Conservation (phyloP, 257 asterid genomes). For the Solanum medicagineum region DNA sequence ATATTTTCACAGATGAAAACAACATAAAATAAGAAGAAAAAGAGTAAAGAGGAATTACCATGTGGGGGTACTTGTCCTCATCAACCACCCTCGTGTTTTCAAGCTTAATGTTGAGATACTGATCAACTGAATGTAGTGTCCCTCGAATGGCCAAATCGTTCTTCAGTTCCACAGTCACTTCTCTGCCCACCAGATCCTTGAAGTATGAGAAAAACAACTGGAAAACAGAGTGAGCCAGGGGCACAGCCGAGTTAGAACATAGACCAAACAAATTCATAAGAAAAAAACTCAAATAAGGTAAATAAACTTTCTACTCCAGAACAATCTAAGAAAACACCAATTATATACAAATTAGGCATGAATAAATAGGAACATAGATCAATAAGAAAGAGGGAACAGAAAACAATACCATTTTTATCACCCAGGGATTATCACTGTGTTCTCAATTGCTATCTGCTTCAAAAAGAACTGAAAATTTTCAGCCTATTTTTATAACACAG, state of each 20-base stretch:
- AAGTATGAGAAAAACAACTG: conserved; percentile 97
- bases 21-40: background rate
- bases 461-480: background rate
- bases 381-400: background rate
- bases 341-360: background rate
- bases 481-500: background rate
- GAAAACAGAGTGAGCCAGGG: background rate
- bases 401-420: background rate
- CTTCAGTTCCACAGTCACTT: conserved; percentile 94
- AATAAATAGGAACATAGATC: background rate
- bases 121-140: conserved; percentile 92
- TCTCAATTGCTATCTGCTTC: background rate
- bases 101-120: conserved; percentile 88
- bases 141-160: conserved; percentile 92
- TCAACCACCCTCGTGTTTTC: conserved; percentile 93
- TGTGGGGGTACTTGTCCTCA: conserved; percentile 92
- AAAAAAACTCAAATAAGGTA: background rate
- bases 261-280: background rate
- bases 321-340: background rate
- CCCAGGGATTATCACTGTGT: background rate
- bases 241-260: background rate
- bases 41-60: conserved; percentile 28
- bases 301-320: background rate
- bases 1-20: background rate
- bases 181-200: conserved; percentile 96